Evolutionary conservation across 2,329 filamentous ascomycete genomes (phyloP), one percentile per base, ranked within the genome.

Genomic region (Aureobasidium sp.): DNA sequence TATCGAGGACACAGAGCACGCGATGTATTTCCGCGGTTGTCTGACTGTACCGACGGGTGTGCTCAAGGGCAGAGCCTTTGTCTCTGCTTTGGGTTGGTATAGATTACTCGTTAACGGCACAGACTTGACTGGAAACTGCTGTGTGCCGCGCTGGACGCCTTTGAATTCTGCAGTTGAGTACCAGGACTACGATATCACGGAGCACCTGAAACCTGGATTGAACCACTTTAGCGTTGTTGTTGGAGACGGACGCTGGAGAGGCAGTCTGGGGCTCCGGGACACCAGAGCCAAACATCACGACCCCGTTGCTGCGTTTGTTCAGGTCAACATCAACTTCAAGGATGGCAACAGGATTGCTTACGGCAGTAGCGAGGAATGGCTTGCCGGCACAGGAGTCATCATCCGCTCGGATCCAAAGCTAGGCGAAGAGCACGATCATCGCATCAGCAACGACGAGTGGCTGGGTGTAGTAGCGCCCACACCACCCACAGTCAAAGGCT

Each of bases 211-310:
- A 14, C 34, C 57, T 9, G 57, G 57, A 12, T 11, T 45, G 5
- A 60, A 60, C 14, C 42, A 49, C 12, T 51, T 60, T 7, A 60
- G 57, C n/a, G 57, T 60, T 34, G 57, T 60, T 25, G 57, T 60
- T 17, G 57, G 57, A 22, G 57, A 60, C 12, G 57, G 57, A 1
- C 57, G 57, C 1, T 60, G 57, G 57, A 60, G 57, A 51, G 57
- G 57, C 5, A 60, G 57, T 60, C 36, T 60, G 3, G 45, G 57
- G 2, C 45, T 51, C 5, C n/a, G 42, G 8, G 55, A 59, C 15
- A 47, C 55, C 5, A 41, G 57, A 42, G 57, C 57, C 4, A 60
- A 60, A 17, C 57, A 60, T 25, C 44, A 51, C 17, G 57, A 60
- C 12, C 45, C 45, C 22, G 57, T 60, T 12, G 44, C 57, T 34